A percentile compares a stretch with the other conserved stretches of the same genome.
These are phyloP conservation scores for Agaricus bisporus DNA, from an alignment of 768 basidiomycete species.

Conservation along the genomic window DNA sequence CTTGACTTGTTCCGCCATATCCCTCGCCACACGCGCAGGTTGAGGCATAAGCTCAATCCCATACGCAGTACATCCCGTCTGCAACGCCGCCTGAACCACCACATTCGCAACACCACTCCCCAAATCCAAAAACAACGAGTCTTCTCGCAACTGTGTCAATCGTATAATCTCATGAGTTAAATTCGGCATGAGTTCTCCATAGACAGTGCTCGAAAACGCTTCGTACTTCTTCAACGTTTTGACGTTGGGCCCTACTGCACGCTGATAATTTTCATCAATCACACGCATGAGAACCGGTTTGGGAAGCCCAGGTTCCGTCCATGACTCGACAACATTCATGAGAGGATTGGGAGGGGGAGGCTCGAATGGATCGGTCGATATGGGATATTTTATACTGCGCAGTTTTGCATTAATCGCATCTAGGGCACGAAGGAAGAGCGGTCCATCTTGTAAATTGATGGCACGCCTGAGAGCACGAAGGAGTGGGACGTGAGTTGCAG, in stretches of 20 bases:
- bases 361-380: slow-evolving; percentile 43
- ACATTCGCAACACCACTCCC: slow-evolving; percentile 88
- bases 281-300: slow-evolving; percentile 66
- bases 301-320: slow-evolving; percentile 52
- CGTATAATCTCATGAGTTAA: slow-evolving; percentile 70
- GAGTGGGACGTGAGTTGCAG: slow-evolving; percentile 19
- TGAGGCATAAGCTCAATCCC: slow-evolving; percentile 75
- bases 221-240: slow-evolving; percentile 73
- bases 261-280: slow-evolving; percentile 89
- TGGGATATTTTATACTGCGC: slow-evolving; percentile 60
- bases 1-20: slow-evolving; percentile 69
- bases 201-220: slow-evolving; percentile 80
- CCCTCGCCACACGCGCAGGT: slow-evolving; percentile 74
- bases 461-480: slow-evolving; percentile 66
- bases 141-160: slow-evolving; percentile 47
- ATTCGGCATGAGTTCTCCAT: slow-evolving; percentile 83
- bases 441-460: slow-evolving; percentile 63
- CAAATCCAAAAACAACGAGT: slow-evolving; percentile 74
- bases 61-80: slow-evolving; percentile 71
- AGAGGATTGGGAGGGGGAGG: slow-evolving; percentile 41
- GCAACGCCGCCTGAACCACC: slow-evolving; percentile 72
- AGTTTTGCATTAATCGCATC: slow-evolving; percentile 56
- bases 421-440: slow-evolving; percentile 61
- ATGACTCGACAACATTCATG: slow-evolving; percentile 38
- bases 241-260: slow-evolving; percentile 89